phyloP scores from a whole-genome alignment of 306 rosid species.

The Vigna nakashimae region DNA sequence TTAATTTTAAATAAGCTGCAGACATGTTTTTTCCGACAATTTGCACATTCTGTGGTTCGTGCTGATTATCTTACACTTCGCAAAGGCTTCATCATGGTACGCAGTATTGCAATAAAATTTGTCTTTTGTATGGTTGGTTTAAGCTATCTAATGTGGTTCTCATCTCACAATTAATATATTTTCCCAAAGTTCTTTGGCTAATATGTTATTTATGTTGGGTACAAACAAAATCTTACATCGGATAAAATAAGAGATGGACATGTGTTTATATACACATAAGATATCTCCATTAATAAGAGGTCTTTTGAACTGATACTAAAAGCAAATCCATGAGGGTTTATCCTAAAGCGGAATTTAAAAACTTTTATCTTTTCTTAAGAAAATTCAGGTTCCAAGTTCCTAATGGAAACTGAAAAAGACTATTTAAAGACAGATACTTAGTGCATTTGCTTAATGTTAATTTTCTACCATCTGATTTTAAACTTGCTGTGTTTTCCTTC shows the following conservation, averaged over 20 bases:
- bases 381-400: constrained; percentile 19
- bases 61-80: constrained; percentile 92
- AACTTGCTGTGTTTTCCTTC: constrained; percentile 35
- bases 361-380: constrained; percentile 10
- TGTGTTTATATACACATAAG: too few species aligned
- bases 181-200: neutral
- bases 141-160: constrained; percentile 28
- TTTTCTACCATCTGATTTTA: constrained; percentile 15
- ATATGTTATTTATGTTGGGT: neutral
- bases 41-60: constrained; percentile 84
- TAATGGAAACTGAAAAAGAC: constrained; percentile 10
- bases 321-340: too few species aligned
- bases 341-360: neutral
- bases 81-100: constrained; percentile 92
- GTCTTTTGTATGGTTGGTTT: constrained; percentile 29
- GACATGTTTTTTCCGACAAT: constrained; percentile 96
- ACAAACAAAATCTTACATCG: too few species aligned
- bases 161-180: constrained; percentile 17
- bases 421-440: neutral
- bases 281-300: too few species aligned
- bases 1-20: constrained; percentile 47
- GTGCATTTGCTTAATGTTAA: constrained; percentile 4
- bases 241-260: too few species aligned
- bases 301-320: too few species aligned
- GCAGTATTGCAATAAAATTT: constrained; percentile 37